Conservation (phyloP, 345 rosid species). For the Stellera chamaejasme region DNA sequence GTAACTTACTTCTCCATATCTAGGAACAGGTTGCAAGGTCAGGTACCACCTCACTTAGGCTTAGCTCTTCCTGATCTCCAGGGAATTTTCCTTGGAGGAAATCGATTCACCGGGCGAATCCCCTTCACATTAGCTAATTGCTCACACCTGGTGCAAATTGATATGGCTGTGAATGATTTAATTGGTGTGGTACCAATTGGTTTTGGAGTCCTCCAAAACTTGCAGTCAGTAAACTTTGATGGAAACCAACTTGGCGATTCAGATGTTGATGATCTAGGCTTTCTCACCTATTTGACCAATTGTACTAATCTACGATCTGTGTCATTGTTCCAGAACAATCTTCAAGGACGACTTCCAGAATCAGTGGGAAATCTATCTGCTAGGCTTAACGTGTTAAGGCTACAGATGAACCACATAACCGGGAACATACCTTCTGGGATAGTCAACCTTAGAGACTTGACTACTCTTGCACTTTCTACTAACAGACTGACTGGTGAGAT, state of each 20-base stretch:
- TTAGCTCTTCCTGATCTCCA: constrained; percentile 12
- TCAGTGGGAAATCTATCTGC: constrained; percentile 13
- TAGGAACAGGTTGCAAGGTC: constrained; percentile 10
- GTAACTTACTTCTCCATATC: background rate
- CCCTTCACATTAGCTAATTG: constrained; percentile 18
- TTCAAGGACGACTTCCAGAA: constrained; percentile 14
- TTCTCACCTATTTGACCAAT: constrained; percentile 14
- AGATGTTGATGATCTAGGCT: constrained; percentile 6
- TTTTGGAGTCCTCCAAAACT: constrained; percentile 12
- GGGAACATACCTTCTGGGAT: constrained; percentile 17
- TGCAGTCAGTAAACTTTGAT: background rate
- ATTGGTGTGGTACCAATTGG: constrained; percentile 7
- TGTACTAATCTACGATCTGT: constrained; percentile 6
- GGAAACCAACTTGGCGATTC: constrained; percentile 6
- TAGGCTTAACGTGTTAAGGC: background rate
- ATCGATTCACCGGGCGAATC: constrained; percentile 15
- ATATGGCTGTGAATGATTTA: background rate
- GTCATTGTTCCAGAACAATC: background rate
- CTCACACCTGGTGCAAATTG: constrained; percentile 4
- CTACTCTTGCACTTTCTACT: background rate
- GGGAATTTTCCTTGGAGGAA: background rate
- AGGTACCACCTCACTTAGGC: constrained; percentile 10
- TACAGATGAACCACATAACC: background rate
- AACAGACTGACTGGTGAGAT: constrained; percentile 11
- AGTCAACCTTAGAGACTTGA: constrained; percentile 12